Percentiles rank a stretch among this genome's conserved stretches.
phyloP scores from a whole-genome alignment of 495 filamentous ascomycete genomes.

The Tuber calosporum region DNA sequence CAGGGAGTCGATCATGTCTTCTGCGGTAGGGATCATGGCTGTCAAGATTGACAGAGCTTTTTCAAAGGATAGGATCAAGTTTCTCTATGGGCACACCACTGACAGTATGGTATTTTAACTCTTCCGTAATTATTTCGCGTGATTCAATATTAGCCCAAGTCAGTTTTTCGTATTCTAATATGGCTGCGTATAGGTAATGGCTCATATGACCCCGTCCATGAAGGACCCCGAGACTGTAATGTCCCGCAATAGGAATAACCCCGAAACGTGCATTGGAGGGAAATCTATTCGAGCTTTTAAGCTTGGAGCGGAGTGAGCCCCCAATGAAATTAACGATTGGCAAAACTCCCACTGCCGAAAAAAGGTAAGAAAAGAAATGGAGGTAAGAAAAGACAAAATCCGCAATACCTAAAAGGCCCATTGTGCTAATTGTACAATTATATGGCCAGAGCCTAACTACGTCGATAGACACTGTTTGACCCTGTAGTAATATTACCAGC shows the following conservation, averaged over 20 bases:
- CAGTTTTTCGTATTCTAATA: slow-evolving; percentile 7
- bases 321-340: neutral
- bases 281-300: slow-evolving; percentile 6
- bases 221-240: slow-evolving; percentile 66
- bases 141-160: neutral
- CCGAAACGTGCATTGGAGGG: slow-evolving; percentile 40
- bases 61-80: slow-evolving; percentile 34
- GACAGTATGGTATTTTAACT: slow-evolving; percentile 41
- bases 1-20: slow-evolving; percentile 37
- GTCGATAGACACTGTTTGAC: slow-evolving; percentile 5
- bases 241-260: slow-evolving; percentile 55
- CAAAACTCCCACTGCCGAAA: neutral
- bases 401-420: neutral
- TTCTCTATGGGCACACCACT: slow-evolving; percentile 41
- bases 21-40: slow-evolving; percentile 41
- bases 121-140: neutral
- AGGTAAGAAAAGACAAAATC: neutral
- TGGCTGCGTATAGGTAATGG: slow-evolving; percentile 30
- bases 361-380: neutral
- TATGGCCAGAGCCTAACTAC: neutral
- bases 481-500: neutral
- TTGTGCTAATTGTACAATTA: neutral
- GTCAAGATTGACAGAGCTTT: slow-evolving; percentile 38
- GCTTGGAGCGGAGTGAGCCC: neutral
- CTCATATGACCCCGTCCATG: slow-evolving; percentile 35